A percentile compares a stretch with the other conserved stretches of the same genome.
Conservation (phyloP, 78 protist genomes). For the Ministeria vibrans region DNA sequence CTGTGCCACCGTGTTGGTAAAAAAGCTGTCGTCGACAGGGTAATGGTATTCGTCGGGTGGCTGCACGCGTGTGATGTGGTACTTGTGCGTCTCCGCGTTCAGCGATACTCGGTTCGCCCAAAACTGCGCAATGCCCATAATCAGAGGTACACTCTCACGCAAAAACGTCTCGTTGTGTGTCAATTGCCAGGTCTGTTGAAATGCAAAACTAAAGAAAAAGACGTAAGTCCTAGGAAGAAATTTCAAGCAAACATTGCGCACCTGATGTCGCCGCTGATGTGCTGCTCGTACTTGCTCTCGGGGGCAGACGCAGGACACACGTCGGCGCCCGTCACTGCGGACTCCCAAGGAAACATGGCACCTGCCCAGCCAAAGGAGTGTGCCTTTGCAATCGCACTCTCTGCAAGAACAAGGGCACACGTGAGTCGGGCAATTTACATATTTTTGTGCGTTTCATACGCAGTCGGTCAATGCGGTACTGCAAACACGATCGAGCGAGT, state of each 20-base stretch:
- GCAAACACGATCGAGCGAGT: too few relatives aligned
- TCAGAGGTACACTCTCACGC: too few relatives aligned
- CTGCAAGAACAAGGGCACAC: too few relatives aligned
- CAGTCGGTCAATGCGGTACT: not conserved
- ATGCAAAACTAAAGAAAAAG: not conserved
- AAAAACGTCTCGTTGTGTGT: too few relatives aligned
- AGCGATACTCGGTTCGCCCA: too few relatives aligned
- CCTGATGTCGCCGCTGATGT: slow-evolving; percentile 9
- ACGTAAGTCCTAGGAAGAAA: not conserved
- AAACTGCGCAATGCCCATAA: too few relatives aligned
- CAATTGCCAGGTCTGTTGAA: too few relatives aligned
- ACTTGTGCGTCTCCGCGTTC: too few relatives aligned
- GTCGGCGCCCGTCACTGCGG: slow-evolving; percentile 1
- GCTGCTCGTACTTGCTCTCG: not conserved
- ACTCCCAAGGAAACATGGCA: slow-evolving; percentile 1
- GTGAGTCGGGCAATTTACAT: not conserved
- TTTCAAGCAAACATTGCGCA: not conserved
- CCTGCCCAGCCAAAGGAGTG: not conserved
- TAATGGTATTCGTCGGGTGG: not conserved
- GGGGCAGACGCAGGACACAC: not conserved
- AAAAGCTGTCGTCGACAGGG: not conserved
- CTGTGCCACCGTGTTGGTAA: slow-evolving; percentile 7
- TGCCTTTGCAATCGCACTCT: too few relatives aligned
- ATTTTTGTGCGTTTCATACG: not conserved
- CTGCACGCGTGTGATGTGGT: not conserved